These are phyloP conservation scores for Erodium maritimum DNA, from an alignment of 345 rosid genomes.

Conservation along the genomic window DNA sequence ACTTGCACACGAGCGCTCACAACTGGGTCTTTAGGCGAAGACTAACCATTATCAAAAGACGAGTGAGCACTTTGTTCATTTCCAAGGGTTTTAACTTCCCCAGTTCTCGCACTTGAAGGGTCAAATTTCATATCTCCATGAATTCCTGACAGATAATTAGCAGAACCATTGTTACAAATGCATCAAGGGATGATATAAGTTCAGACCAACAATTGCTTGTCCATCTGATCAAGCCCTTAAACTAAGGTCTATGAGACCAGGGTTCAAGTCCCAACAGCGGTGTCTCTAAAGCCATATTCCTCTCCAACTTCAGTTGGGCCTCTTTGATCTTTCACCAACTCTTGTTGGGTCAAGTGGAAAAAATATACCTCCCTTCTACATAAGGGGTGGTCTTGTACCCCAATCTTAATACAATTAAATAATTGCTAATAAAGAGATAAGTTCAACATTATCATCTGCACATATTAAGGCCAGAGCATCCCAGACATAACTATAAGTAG, in stretches of 20 bases:
- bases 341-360: too few relatives aligned
- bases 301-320: too few relatives aligned
- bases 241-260: too few relatives aligned
- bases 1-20: not conserved
- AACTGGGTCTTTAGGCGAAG: not conserved
- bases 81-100: slow-evolving; percentile 22
- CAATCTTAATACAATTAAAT: not conserved
- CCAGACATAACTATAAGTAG: not conserved
- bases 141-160: not conserved
- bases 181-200: not conserved
- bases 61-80: slow-evolving; percentile 19
- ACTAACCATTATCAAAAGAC: slow-evolving; percentile 34
- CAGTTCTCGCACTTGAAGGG: slow-evolving; percentile 15
- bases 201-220: too few relatives aligned
- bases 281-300: too few relatives aligned
- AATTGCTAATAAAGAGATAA: too few relatives aligned
- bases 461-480: not conserved
- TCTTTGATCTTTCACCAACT: too few relatives aligned
- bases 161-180: not conserved
- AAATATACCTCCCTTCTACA: too few relatives aligned
- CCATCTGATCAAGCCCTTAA: too few relatives aligned
- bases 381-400: too few relatives aligned
- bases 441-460: not conserved
- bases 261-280: too few relatives aligned
- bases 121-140: slow-evolving; percentile 19